Evolutionary conservation across 2,329 filamentous ascomycete genomes (phyloP), one percentile per base, ranked within the genome.

Genomic region (Talaromyces sp.): DNA sequence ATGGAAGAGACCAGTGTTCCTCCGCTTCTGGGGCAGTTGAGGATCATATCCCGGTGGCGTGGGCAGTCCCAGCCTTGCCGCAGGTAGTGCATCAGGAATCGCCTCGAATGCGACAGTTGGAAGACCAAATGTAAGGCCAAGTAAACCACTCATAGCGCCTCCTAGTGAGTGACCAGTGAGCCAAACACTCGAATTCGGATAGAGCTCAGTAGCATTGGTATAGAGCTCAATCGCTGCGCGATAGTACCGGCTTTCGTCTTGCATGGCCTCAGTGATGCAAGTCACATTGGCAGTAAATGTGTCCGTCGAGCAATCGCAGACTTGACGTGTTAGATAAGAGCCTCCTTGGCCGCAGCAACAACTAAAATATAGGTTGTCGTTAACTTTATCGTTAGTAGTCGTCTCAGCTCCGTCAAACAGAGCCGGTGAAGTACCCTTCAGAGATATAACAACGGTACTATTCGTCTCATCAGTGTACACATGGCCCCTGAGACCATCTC

Each of bases 391-490:
- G 70, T 97, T 97, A 31, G 93, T 96, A 0, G 94, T 98, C 1
- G 95, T 98, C 60, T 93, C 94, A 43, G 94, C 91, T n/a, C 95
- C 95, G 76, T 98, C 94, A 74, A 97, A 98, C 3, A 98, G 88
- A 13, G 95, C 94, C 1, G 90, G 87, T 1, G 89, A 91, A 0
- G 93, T 97, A 62, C 94, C 95, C 79, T 99, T 99, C 64, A 99
- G 79, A 5, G 92, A 93, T 68, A 98, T 95, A 48, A 98, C 88
- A 62, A 98, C 84, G 1, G 94, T 98, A 41, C 87, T 87, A 76
- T 98, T 97, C 45, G 81, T 86, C 71, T 93, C 87, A 72, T 98
- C 93, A 16, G 91, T 90, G 79, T 94, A 98, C 64, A 99, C 88
- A 76, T 99, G 95, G 2, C 95, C 95, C 64, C 94, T 88, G 31